Evolutionary conservation across 352 stramenopile species (phyloP).

Genomic region (Phytophthora kernoviae): DNA sequence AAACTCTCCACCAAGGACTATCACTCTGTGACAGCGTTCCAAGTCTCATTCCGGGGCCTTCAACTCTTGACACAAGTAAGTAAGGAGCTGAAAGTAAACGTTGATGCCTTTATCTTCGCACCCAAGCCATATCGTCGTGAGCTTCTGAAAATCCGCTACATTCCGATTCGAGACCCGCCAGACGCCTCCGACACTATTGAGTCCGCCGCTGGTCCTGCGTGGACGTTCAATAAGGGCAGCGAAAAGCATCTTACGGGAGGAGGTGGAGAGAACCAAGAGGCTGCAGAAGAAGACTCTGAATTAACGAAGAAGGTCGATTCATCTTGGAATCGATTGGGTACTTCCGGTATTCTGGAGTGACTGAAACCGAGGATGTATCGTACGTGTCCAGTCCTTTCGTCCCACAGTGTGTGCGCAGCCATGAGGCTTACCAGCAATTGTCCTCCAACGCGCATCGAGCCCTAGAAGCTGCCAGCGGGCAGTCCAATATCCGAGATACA

Average conservation of each 20-base stretch:
- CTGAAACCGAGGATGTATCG: slow-evolving; percentile 95
- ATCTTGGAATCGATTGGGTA: slow-evolving; percentile 84
- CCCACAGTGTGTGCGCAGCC: slow-evolving; percentile 92
- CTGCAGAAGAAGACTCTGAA: slow-evolving; percentile 27
- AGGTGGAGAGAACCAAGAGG: slow-evolving; percentile 11
- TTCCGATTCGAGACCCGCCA: slow-evolving; percentile 51
- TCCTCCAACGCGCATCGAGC: slow-evolving; percentile 93
- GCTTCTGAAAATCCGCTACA: slow-evolving; percentile 64
- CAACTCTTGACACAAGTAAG: slow-evolving; percentile 47
- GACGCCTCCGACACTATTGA: slow-evolving; percentile 19
- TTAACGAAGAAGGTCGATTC: slow-evolving; percentile 35
- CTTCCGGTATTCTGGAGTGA: slow-evolving; percentile 91
- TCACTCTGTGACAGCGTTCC: slow-evolving; percentile 66
- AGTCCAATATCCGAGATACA: slow-evolving; percentile 91
- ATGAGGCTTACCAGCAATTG: slow-evolving; percentile 64
- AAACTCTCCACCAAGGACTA: slow-evolving; percentile 72
- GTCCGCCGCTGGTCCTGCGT: slow-evolving; percentile 24
- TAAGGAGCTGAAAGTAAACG: slow-evolving; percentile 50
- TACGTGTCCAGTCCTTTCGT: slow-evolving; percentile 96
- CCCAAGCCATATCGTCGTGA: slow-evolving; percentile 60
- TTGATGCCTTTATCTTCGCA: slow-evolving; percentile 65
- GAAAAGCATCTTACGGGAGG: slow-evolving; percentile 37
- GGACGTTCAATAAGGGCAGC: slow-evolving; percentile 42
- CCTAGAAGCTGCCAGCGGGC: slow-evolving; percentile 80
- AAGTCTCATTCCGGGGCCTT: slow-evolving; percentile 55